Evolutionary conservation across 352 stramenopile species (phyloP).

Genomic region (Pythium coloratum): DNA sequence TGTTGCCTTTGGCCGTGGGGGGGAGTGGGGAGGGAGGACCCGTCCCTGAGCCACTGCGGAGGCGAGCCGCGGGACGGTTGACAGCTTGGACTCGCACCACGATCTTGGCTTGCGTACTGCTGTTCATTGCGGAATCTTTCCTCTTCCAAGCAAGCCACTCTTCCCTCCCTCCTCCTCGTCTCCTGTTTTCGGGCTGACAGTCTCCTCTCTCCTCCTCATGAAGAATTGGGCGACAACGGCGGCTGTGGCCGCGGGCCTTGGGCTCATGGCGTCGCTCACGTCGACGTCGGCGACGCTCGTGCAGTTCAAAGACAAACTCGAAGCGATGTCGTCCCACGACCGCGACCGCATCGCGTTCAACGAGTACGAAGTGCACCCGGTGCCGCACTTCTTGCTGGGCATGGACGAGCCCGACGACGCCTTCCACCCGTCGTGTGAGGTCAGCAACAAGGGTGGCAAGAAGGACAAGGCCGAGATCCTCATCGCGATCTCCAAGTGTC

Average conservation of each 20-base stretch:
- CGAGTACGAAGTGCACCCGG: constrained; percentile 10
- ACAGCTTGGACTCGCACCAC: neutral
- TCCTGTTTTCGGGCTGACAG: no score
- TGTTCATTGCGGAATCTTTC: neutral
- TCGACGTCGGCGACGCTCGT: constrained; percentile 18
- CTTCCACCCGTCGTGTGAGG: neutral
- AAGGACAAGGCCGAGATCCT: constrained; percentile 36
- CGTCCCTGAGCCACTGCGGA: neutral
- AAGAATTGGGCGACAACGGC: constrained; percentile 19
- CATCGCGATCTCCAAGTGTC: constrained; percentile 66
- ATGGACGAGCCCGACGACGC: constrained; percentile 4
- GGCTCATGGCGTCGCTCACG: constrained; percentile 8
- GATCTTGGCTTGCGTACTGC: neutral
- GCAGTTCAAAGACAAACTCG: constrained; percentile 29
- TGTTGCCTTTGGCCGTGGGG: neutral
- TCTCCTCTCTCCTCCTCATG: neutral
- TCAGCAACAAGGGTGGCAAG: constrained; percentile 12
- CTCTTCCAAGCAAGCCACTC: neutral
- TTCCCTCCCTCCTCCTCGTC: neutral
- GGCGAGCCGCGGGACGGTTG: neutral
- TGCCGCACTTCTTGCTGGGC: constrained; percentile 19
- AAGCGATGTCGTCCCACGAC: constrained; percentile 3
- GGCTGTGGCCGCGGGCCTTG: constrained; percentile 6
- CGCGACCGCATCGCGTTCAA: constrained; percentile 28
- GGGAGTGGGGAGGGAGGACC: neutral